Percentiles rank a stretch among this genome's conserved stretches.
These are phyloP conservation scores for Serendipita vermifera DNA, from an alignment of 768 basidiomycete species.

Conservation along the genomic window DNA sequence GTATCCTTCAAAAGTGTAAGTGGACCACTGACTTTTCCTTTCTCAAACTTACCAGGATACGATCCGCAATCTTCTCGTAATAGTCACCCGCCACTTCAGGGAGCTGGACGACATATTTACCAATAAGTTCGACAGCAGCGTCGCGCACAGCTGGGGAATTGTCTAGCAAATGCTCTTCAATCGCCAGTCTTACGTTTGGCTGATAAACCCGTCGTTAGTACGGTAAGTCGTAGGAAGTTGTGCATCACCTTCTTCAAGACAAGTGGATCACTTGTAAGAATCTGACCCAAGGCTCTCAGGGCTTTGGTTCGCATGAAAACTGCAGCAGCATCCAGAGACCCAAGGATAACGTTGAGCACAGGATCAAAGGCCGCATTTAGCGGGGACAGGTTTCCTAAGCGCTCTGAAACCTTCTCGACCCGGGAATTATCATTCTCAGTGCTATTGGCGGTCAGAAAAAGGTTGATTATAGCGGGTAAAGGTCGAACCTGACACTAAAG, in stretches of 20 bases:
- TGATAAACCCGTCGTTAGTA: conserved; percentile 20
- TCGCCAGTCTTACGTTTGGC: conserved; percentile 68
- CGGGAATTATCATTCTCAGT: conserved; percentile 58
- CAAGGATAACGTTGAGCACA: conserved; percentile 64
- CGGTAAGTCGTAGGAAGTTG: not conserved
- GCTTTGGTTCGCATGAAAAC: conserved; percentile 95
- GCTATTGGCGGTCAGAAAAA: conserved; percentile 25
- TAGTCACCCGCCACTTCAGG: conserved; percentile 84
- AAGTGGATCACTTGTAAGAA: conserved; percentile 77
- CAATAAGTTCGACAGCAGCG: conserved; percentile 91
- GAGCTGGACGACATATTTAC: conserved; percentile 89
- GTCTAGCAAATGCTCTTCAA: conserved; percentile 83
- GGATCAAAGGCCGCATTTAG: conserved; percentile 73
- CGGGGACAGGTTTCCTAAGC: conserved; percentile 62
- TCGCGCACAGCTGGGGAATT: conserved; percentile 91
- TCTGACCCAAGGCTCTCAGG: conserved; percentile 73
- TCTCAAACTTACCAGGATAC: conserved; percentile 59
- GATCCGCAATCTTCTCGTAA: conserved; percentile 74
- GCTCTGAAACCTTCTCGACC: conserved; percentile 57
- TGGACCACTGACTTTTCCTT: not conserved
- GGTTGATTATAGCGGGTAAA: not conserved
- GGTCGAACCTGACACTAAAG: conserved; percentile 64
- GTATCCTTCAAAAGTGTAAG: conserved; percentile 51
- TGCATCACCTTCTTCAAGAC: conserved; percentile 58
- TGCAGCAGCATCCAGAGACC: conserved; percentile 67